Percentiles rank a stretch among this genome's conserved stretches.
Evolutionary conservation across 495 filamentous ascomycete species (phyloP).

Genomic region (Halenospora varia): DNA sequence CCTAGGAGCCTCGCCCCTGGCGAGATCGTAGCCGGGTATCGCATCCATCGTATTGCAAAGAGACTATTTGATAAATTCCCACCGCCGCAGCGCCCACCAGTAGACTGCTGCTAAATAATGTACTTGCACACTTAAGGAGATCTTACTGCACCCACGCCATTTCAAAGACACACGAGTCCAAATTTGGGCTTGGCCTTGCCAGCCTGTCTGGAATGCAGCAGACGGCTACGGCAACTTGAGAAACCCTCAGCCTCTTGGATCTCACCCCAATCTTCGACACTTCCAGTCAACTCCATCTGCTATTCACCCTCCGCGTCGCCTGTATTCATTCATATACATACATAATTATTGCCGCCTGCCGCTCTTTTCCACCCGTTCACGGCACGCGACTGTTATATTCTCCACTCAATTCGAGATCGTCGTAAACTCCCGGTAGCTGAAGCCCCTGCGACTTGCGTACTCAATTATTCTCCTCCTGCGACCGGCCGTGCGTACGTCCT

Average conservation of each 20-base stretch:
- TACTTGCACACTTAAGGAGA: no score
- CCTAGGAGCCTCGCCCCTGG: no score
- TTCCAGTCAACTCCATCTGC: not conserved
- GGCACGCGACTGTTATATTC: not conserved
- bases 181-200: not conserved
- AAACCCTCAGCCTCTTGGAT: not conserved
- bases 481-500: slow-evolving; percentile 8
- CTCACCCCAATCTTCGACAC: not conserved
- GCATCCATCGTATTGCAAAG: no score
- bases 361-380: not conserved
- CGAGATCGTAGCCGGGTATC: no score
- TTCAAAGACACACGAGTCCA: not conserved
- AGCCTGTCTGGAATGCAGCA: not conserved
- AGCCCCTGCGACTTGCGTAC: slow-evolving; percentile 18
- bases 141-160: no score
- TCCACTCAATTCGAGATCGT: slow-evolving; percentile 10
- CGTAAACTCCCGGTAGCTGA: slow-evolving; percentile 2
- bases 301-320: not conserved
- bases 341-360: not conserved
- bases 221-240: no score
- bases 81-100: not conserved
- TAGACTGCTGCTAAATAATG: not conserved
- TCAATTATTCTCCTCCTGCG: slow-evolving; percentile 12
- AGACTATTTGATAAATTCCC: no score
- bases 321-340: not conserved